A percentile compares a stretch with the other conserved stretches of the same genome.
Evolutionary conservation across 331 rosid genomes (phyloP).

Genomic region (Ulmus americana): DNA sequence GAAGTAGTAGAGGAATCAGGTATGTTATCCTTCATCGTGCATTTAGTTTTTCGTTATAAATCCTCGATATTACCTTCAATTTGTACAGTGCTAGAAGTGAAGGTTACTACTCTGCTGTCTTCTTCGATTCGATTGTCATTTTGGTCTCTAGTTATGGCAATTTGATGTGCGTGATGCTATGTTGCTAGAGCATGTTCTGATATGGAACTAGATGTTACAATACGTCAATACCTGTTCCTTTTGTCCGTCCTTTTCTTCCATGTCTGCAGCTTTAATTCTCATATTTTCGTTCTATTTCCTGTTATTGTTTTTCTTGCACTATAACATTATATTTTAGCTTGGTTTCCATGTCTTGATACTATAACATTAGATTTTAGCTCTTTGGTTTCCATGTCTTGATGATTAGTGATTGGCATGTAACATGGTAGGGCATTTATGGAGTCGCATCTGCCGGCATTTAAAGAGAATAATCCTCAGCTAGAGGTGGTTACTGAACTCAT

Average conservation of each 20-base stretch:
- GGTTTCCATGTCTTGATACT: slow-evolving; percentile 3
- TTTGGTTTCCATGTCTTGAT: slow-evolving; percentile 1
- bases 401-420: slow-evolving; percentile 1
- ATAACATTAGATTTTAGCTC: not conserved
- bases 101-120: not conserved
- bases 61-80: not conserved
- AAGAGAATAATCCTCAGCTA: slow-evolving; percentile 73
- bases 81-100: too few species aligned
- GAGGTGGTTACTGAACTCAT: slow-evolving; percentile 77
- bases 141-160: not conserved
- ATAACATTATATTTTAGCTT: not conserved
- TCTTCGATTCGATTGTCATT: not conserved
- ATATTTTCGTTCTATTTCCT: not conserved
- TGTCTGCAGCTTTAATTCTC: not conserved
- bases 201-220: not conserved
- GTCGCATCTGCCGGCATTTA: slow-evolving; percentile 55
- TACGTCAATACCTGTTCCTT: not conserved
- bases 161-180: not conserved
- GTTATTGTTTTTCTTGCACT: too few species aligned
- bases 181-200: not conserved
- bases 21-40: slow-evolving; percentile 4
- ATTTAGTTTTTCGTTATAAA: not conserved
- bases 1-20: slow-evolving; percentile 87
- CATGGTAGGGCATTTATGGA: slow-evolving; percentile 77
- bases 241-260: not conserved